Conservation (phyloP, 306 rosid genomes). For the Cucumis hystrix region DNA sequence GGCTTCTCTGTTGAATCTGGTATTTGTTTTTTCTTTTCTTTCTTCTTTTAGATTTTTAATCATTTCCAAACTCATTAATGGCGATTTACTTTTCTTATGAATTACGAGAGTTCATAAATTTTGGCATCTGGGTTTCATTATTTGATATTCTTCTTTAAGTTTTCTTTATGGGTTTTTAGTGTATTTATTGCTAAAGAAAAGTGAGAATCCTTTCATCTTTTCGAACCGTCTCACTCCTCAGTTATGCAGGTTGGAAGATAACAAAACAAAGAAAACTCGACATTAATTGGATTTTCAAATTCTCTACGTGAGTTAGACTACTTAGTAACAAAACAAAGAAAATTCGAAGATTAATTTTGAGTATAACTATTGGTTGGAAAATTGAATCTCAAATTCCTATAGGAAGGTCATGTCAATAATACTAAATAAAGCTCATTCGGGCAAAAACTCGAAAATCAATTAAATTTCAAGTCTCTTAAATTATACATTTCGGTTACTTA, state of each 20-base stretch:
- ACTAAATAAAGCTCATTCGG: no score
- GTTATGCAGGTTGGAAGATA: not conserved
- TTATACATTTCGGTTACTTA: no score
- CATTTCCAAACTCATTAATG: not conserved
- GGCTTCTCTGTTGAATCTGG: slow-evolving; percentile 87
- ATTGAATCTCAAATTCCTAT: no score
- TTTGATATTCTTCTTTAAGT: not conserved
- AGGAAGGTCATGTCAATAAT: no score
- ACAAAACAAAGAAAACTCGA: no score
- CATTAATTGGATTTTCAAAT: no score
- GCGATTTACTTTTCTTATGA: not conserved
- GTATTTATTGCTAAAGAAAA: not conserved
- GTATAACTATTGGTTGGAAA: no score
- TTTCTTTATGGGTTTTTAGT: not conserved
- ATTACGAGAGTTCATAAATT: not conserved
- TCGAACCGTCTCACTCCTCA: not conserved
- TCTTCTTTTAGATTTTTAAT: not conserved
- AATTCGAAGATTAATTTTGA: no score
- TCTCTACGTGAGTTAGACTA: no score
- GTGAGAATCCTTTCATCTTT: not conserved
- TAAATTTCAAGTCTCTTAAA: no score
- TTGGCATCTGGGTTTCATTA: slow-evolving; percentile 1
- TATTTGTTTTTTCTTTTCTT: slow-evolving; percentile 1
- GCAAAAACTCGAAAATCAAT: no score
- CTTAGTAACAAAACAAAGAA: no score